phyloP scores from a whole-genome alignment of 2,329 filamentous ascomycete genomes.

The Fusarium cicatricum region DNA sequence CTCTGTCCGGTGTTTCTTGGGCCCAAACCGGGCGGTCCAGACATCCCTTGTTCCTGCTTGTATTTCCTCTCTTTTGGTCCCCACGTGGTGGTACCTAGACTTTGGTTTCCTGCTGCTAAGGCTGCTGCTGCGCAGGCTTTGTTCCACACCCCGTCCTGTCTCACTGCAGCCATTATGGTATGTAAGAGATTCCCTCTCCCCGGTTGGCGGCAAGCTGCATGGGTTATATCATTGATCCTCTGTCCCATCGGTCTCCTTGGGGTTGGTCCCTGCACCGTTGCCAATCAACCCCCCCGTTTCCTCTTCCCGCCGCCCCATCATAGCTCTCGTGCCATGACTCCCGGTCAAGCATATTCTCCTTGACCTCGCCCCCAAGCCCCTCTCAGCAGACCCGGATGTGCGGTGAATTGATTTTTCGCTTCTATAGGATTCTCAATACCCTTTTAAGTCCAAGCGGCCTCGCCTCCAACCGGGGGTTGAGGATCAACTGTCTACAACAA shows the following conservation, averaged over 20 bases:
- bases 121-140: constrained; percentile 36
- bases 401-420: constrained; percentile 51
- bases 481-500: constrained; percentile 33
- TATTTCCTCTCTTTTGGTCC: constrained; percentile 47
- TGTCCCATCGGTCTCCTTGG: constrained; percentile 43
- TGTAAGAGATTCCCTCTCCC: constrained; percentile 56
- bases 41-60: constrained; percentile 46
- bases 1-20: constrained; percentile 41
- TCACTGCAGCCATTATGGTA: constrained; percentile 59
- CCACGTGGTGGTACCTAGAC: constrained; percentile 50
- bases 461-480: constrained; percentile 39
- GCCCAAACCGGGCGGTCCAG: constrained; percentile 40
- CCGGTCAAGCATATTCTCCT: constrained; percentile 39
- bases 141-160: constrained; percentile 46
- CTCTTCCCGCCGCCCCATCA: constrained; percentile 38
- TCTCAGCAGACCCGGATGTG: constrained; percentile 43
- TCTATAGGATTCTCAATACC: constrained; percentile 44
- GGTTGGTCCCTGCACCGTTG: constrained; percentile 38
- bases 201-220: constrained; percentile 55
- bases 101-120: constrained; percentile 43
- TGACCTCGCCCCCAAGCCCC: constrained; percentile 39
- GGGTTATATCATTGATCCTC: constrained; percentile 53
- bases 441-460: constrained; percentile 43
- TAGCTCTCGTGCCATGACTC: constrained; percentile 41
- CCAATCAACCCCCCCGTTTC: constrained; percentile 37